phyloP scores from a whole-genome alignment of 106 monocot genomes.

The Posidonia australis region DNA sequence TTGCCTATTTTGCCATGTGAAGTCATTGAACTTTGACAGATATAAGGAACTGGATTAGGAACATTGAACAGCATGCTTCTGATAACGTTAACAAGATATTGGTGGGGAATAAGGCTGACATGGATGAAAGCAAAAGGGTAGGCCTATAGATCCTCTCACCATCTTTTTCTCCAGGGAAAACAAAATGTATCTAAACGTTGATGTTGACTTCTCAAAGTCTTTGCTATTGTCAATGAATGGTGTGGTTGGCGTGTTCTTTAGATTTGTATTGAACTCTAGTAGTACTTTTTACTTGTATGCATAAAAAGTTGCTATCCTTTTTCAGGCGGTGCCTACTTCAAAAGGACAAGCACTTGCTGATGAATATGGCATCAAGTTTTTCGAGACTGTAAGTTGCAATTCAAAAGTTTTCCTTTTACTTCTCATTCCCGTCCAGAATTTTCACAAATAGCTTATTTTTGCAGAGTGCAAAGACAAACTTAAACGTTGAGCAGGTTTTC shows the following conservation, averaged over 20 bases:
- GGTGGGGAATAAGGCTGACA: slow-evolving; percentile 96
- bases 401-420: not conserved
- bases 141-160: not conserved
- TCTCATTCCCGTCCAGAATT: too few species aligned
- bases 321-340: slow-evolving; percentile 46
- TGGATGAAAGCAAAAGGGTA: slow-evolving; percentile 99
- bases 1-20: not conserved
- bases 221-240: too few species aligned
- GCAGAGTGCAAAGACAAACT: slow-evolving; percentile 24
- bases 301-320: not conserved
- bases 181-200: not conserved
- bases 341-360: slow-evolving; percentile 51
- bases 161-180: not conserved
- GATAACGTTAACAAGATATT: slow-evolving; percentile 98
- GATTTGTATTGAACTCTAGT: not conserved
- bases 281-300: not conserved
- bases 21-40: slow-evolving; percentile 28
- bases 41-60: slow-evolving; percentile 96
- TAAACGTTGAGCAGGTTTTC: slow-evolving; percentile 26
- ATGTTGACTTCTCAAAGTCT: too few species aligned
- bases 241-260: too few species aligned
- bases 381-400: slow-evolving; percentile 41
- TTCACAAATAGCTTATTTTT: not conserved
- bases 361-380: slow-evolving; percentile 62
- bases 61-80: slow-evolving; percentile 96